phyloP scores from a whole-genome alignment of 1,284 basidiomycete species.

The Apiotrichum akiyoshidainum region DNA sequence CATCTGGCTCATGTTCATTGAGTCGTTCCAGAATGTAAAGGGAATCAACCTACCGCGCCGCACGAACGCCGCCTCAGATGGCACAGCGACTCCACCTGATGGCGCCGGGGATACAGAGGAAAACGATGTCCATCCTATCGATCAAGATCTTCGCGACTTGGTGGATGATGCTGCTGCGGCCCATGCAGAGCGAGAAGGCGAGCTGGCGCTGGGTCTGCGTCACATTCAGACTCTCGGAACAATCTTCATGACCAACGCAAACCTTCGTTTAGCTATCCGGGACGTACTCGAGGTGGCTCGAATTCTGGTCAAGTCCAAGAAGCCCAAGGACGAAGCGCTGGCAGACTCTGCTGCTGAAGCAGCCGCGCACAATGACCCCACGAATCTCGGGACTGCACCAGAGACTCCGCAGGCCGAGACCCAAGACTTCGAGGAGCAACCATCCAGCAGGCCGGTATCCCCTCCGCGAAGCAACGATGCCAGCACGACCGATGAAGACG shows the following conservation, averaged over 20 bases:
- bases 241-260: conserved; percentile 12
- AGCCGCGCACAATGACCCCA: neutral
- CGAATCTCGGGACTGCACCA: neutral
- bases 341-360: neutral
- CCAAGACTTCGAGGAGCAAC: neutral
- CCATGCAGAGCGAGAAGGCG: neutral
- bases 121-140: neutral
- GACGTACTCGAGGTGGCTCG: conserved; percentile 3
- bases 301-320: neutral
- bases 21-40: neutral
- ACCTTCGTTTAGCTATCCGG: conserved; percentile 6
- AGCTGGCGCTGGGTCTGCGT: conserved; percentile 5
- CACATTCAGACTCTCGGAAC: conserved; percentile 8
- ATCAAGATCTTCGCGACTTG: neutral
- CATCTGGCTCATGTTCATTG: conserved; percentile 5
- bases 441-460: neutral
- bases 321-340: neutral
- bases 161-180: neutral
- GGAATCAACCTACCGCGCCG: neutral
- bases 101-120: neutral
- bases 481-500: neutral
- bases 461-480: neutral
- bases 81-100: neutral
- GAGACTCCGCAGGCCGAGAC: neutral
- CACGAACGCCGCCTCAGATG: neutral